Evolutionary conservation across 805 yeast genomes (phyloP).

Genomic region (Spathaspora passalidarum): DNA sequence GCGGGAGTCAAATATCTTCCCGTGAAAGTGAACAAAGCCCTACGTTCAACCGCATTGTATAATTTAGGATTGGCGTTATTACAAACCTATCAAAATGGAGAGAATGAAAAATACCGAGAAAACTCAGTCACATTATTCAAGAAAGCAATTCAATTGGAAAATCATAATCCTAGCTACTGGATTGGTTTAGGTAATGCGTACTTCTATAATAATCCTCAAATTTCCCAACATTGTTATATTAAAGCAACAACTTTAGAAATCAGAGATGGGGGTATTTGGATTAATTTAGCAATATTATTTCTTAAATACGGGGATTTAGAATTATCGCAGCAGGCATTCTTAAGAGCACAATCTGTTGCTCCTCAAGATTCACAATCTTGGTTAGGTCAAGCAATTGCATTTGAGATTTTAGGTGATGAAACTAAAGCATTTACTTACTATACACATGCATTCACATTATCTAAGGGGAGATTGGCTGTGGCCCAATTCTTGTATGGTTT

Average conservation of each 20-base stretch:
- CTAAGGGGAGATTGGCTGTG: constrained; percentile 68
- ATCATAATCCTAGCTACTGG: constrained; percentile 75
- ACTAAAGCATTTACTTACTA: constrained; percentile 55
- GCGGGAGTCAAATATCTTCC: constrained; percentile 41
- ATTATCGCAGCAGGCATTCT: constrained; percentile 70
- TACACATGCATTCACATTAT: constrained; percentile 74
- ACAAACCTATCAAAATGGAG: constrained; percentile 31
- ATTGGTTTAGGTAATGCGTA: constrained; percentile 76
- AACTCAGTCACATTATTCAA: constrained; percentile 58
- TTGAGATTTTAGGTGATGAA: constrained; percentile 46
- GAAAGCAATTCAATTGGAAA: constrained; percentile 68
- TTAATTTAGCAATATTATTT: constrained; percentile 76
- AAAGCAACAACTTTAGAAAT: constrained; percentile 72
- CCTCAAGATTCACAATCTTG: constrained; percentile 77
- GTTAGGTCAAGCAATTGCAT: constrained; percentile 78
- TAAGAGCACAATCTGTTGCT: constrained; percentile 73
- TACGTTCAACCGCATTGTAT: constrained; percentile 55
- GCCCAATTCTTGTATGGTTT: constrained; percentile 73
- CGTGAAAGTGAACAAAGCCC: constrained; percentile 39
- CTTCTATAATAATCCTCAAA: constrained; percentile 58
- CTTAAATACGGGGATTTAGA: constrained; percentile 63
- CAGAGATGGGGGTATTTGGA: constrained; percentile 70
- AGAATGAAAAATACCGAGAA: constrained; percentile 32
- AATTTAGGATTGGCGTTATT: constrained; percentile 71
- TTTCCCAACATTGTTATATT: constrained; percentile 91